Percentiles rank a stretch among this genome's conserved stretches.
These are phyloP conservation scores for Kuraishia piskuri DNA, from an alignment of 805 yeast species.

Conservation along the genomic window DNA sequence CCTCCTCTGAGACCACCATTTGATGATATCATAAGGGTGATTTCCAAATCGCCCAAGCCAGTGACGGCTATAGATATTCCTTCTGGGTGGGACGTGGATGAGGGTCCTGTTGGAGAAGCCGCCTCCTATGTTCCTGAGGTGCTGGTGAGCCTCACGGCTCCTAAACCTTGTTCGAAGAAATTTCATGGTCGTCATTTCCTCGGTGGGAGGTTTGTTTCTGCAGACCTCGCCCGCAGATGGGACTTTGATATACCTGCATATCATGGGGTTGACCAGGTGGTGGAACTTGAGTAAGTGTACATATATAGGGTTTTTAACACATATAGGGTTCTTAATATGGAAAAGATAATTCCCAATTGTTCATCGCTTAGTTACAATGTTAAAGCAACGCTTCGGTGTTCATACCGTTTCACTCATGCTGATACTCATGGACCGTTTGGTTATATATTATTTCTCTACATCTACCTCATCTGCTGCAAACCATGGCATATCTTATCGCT, in stretches of 20 bases:
- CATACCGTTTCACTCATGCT: too few species aligned
- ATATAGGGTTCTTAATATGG: too few species aligned
- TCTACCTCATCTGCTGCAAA: too few species aligned
- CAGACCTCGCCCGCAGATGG: conserved; percentile 60
- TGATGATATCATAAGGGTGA: conserved; percentile 32
- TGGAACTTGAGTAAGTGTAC: conserved; percentile 18
- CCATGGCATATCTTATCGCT: too few species aligned
- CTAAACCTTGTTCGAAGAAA: conserved; percentile 68
- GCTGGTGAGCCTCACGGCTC: conserved; percentile 84
- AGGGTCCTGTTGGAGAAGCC: conserved; percentile 52
- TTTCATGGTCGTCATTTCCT: conserved; percentile 53
- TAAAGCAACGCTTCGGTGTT: too few species aligned
- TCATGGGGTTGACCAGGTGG: conserved; percentile 48
- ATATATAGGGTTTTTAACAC: too few species aligned
- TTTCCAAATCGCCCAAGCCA: conserved; percentile 34
- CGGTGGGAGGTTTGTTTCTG: conserved; percentile 83
- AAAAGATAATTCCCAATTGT: too few species aligned
- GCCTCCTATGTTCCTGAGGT: conserved; percentile 44
- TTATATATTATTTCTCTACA: too few species aligned
- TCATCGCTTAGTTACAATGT: too few species aligned
- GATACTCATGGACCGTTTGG: too few species aligned
- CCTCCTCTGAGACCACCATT: conserved; percentile 86
- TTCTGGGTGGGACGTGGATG: conserved; percentile 94
- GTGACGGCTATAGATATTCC: conserved; percentile 86
- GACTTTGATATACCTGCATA: conserved; percentile 60